Conservation (phyloP, 2,329 filamentous ascomycete genomes). For the Fusarium clavum region DNA sequence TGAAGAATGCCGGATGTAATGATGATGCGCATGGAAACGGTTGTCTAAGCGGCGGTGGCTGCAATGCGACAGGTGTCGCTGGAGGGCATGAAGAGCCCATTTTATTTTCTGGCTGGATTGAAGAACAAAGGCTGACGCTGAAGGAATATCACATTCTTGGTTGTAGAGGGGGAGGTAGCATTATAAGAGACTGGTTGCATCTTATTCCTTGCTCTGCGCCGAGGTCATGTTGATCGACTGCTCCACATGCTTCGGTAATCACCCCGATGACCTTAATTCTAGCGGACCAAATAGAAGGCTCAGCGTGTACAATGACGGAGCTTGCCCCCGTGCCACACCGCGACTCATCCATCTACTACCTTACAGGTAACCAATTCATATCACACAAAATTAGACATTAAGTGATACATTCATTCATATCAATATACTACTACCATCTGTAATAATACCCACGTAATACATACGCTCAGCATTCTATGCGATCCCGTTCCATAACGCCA, state of each 20-base stretch:
- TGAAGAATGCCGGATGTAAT: constrained; percentile 82
- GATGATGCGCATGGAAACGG: constrained; percentile 59
- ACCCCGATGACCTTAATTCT: constrained; percentile 25
- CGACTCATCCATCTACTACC: background rate
- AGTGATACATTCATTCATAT: constrained; percentile 7
- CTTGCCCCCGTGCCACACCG: background rate
- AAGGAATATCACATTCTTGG: constrained; percentile 28
- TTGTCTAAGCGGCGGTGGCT: constrained; percentile 22
- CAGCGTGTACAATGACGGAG: constrained; percentile 20
- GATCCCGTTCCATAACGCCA: constrained; percentile 20
- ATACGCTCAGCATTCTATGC: constrained; percentile 6
- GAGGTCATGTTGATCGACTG: constrained; percentile 27
- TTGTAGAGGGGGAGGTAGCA: constrained; percentile 10
- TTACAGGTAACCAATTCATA: no score
- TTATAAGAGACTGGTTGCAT: background rate
- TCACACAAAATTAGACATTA: background rate
- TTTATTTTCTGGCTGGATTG: background rate
- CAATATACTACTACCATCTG: background rate
- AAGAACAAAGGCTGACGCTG: background rate
- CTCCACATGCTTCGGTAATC: constrained; percentile 41
- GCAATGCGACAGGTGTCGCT: constrained; percentile 17
- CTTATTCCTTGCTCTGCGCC: constrained; percentile 15
- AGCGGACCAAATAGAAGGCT: constrained; percentile 9
- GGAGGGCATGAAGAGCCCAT: constrained; percentile 36
- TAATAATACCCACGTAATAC: background rate